Percentiles rank a stretch among this genome's conserved stretches.
These are phyloP conservation scores for Paramyrothecium roridum DNA, from an alignment of 2,329 filamentous ascomycete species.

Conservation along the genomic window DNA sequence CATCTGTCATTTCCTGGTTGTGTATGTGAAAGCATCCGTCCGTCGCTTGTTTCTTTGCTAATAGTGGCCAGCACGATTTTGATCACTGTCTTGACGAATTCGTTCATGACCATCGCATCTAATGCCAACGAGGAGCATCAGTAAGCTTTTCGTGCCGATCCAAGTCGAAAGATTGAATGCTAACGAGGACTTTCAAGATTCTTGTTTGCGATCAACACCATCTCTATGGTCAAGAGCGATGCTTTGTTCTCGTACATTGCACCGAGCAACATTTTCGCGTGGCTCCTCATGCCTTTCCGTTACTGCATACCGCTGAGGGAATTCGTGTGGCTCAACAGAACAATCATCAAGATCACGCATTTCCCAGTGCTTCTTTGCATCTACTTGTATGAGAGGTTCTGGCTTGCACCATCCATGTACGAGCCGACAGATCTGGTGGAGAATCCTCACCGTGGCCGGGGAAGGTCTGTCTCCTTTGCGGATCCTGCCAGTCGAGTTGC, in stretches of 20 bases:
- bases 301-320: conserved; percentile 75
- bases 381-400: conserved; percentile 79
- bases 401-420: conserved; percentile 72
- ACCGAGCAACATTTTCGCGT: conserved; percentile 87
- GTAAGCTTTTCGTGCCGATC: conserved; percentile 29
- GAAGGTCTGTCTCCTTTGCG: conserved; percentile 52
- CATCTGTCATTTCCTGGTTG: conserved; percentile 91
- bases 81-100: conserved; percentile 94
- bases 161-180: not conserved
- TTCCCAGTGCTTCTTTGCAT: conserved; percentile 84
- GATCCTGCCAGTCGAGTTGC: conserved; percentile 54
- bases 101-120: conserved; percentile 90
- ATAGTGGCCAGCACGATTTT: conserved; percentile 65
- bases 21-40: conserved; percentile 42
- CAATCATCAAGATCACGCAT: conserved; percentile 86
- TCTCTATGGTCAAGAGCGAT: conserved; percentile 98
- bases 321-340: conserved; percentile 85
- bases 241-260: conserved; percentile 91
- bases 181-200: conserved; percentile 47
- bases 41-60: not conserved
- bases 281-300: conserved; percentile 79
- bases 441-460: conserved; percentile 51
- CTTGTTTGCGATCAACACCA: conserved; percentile 92
- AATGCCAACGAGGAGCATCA: conserved; percentile 91
- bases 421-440: conserved; percentile 87